Conservation (phyloP, 345 rosid genomes). For the Citropsis articulata region DNA sequence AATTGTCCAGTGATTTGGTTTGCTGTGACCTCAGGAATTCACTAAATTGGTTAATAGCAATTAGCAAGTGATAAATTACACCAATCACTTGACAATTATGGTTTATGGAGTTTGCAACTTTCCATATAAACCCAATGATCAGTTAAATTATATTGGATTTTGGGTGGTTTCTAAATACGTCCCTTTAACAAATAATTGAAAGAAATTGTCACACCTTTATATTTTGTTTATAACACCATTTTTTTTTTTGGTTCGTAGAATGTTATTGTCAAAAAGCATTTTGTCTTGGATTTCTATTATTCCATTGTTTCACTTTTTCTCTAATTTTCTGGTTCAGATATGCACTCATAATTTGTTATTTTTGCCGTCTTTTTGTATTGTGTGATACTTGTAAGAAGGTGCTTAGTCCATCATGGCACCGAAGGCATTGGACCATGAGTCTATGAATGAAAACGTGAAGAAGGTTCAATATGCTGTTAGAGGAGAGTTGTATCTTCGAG, state of each 20-base stretch:
- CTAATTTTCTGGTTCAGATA: not conserved
- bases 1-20: not conserved
- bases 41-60: not conserved
- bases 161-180: not conserved
- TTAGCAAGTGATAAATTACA: not conserved
- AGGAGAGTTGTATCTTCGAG: constrained; percentile 98
- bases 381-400: constrained; percentile 18
- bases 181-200: not conserved
- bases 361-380: not conserved
- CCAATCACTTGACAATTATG: not conserved
- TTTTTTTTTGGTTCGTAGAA: not conserved
- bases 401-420: constrained; percentile 51
- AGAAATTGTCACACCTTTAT: not conserved
- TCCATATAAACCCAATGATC: not conserved
- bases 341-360: not conserved
- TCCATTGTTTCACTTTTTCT: not conserved
- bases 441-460: constrained; percentile 87
- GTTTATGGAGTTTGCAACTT: not conserved
- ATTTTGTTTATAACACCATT: not conserved
- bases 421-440: constrained; percentile 67
- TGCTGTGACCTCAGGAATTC: not conserved
- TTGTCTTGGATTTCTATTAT: not conserved
- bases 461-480: constrained; percentile 92
- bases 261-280: not conserved
- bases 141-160: not conserved